Base-by-base conservation (phyloP, 1,139 yeast species). In the Trichomonascaceae sp. region DNA sequence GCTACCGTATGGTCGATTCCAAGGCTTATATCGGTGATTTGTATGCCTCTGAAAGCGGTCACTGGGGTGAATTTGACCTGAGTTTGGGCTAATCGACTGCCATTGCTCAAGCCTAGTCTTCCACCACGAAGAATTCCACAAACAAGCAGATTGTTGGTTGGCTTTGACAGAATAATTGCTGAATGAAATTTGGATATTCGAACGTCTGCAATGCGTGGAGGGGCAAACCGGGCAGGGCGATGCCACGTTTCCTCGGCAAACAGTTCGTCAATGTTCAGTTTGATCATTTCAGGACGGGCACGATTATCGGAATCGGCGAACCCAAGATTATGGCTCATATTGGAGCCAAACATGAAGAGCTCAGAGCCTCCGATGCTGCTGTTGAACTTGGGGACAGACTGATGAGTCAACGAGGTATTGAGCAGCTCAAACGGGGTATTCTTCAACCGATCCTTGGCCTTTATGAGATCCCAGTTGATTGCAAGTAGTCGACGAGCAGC, bases 81-180 rank as follows among this genome's bases (percentile, higher is more conserved):
- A 8, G 63, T 55, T 1, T 60, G 53, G 1, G 53, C 24, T 6
- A 13, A 13, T 15, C 41, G 41, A 4, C 15, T 15, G 12, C 45
- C 18, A 2, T 46, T 12, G 13, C 77, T 76, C 57, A 78, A 78
- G 0, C 95, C 96, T 20, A 87, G 69, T 53, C 95, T 73, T 1
- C 96, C 96, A 55, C 85, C 73, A 0, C 85, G 76, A 1, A 87
- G 85, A 44, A 82, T 75, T 0, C 96, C 96, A 61, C 85, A 80
- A 0, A 85, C 70, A 57, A 71, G 81, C 0, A 87, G 61, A 3
- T 81, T 81, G 1, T 58, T 45, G 0, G 68, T 61, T 47, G 79
- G 81, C n/a, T 47, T 24, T 15, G 75, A 74, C 0, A 91, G 82
- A 2, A 85, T 62, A 0, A 84, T 68, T 0, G 85, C 69, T 0